Evolutionary conservation across 1,284 basidiomycete genomes (phyloP).

Genomic region (Cryptococcus maquisensis): DNA sequence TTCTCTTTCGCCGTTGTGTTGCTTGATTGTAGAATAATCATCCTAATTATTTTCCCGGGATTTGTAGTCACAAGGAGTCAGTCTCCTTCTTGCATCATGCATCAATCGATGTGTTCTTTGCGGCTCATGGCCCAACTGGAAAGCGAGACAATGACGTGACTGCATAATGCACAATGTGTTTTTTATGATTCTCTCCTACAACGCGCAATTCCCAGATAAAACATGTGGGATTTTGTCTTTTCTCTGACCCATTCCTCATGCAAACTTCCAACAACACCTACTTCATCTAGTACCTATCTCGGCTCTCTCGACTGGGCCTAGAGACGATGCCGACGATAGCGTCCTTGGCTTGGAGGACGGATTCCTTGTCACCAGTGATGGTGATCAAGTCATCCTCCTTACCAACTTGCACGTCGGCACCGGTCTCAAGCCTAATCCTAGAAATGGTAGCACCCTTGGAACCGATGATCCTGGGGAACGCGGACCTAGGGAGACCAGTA

Average conservation of each 20-base stretch:
- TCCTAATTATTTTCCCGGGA: too few species aligned
- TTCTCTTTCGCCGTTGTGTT: too few species aligned
- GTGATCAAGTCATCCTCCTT: conserved; percentile 78
- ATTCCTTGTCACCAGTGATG: conserved; percentile 66
- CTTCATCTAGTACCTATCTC: conserved; percentile 14
- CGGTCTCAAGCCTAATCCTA: conserved; percentile 76
- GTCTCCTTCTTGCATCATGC: background rate
- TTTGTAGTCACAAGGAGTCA: too few species aligned
- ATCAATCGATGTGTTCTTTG: background rate
- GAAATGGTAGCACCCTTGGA: conserved; percentile 67
- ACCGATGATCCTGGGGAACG: conserved; percentile 74
- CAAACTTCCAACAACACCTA: background rate
- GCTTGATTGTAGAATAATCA: too few species aligned
- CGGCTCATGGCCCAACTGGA: background rate
- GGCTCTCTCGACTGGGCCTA: conserved; percentile 17
- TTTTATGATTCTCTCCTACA: background rate
- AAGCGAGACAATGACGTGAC: background rate
- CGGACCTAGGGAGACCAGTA: conserved; percentile 48
- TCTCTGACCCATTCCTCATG: background rate
- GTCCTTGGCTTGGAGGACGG: conserved; percentile 71
- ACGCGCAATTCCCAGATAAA: background rate
- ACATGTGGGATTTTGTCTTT: background rate
- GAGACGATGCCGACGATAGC: conserved; percentile 68
- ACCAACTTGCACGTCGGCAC: conserved; percentile 81
- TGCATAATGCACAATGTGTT: background rate